Conservation (phyloP, 2,329 filamentous ascomycete species). For the Drechslerella coelobrocha region DNA sequence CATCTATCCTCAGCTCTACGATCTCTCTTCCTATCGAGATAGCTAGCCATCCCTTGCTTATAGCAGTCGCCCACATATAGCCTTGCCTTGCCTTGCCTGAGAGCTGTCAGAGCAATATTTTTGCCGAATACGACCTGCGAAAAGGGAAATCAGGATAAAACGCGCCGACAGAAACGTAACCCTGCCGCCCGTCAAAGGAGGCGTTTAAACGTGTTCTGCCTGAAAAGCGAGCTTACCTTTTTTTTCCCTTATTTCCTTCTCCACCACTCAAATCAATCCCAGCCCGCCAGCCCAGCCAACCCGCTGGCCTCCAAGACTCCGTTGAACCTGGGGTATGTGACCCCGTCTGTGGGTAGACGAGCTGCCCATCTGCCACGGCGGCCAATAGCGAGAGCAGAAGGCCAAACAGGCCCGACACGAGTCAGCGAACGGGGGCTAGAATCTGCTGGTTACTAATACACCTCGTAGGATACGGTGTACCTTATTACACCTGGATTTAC, state of each 20-base stretch:
- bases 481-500: too few relatives aligned
- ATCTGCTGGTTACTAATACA: neutral
- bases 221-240: constrained; percentile 25
- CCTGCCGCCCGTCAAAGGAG: neutral
- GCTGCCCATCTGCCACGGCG: constrained; percentile 15
- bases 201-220: constrained; percentile 18
- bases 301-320: neutral
- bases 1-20: too few relatives aligned
- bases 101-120: too few relatives aligned
- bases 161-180: neutral
- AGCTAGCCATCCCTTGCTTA: too few relatives aligned
- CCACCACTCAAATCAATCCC: neutral
- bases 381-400: constrained; percentile 37
- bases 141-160: neutral
- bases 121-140: too few relatives aligned
- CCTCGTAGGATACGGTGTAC: too few relatives aligned
- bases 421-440: constrained; percentile 32
- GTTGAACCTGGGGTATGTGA: neutral
- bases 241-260: constrained; percentile 14
- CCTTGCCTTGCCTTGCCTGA: too few relatives aligned
- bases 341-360: constrained; percentile 31
- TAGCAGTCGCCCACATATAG: too few relatives aligned
- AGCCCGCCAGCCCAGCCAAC: neutral
- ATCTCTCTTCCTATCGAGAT: too few relatives aligned
- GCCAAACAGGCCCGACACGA: constrained; percentile 30